Conservation (phyloP, 2,329 filamentous ascomycete genomes). For the Trichoderma oligosporum region DNA sequence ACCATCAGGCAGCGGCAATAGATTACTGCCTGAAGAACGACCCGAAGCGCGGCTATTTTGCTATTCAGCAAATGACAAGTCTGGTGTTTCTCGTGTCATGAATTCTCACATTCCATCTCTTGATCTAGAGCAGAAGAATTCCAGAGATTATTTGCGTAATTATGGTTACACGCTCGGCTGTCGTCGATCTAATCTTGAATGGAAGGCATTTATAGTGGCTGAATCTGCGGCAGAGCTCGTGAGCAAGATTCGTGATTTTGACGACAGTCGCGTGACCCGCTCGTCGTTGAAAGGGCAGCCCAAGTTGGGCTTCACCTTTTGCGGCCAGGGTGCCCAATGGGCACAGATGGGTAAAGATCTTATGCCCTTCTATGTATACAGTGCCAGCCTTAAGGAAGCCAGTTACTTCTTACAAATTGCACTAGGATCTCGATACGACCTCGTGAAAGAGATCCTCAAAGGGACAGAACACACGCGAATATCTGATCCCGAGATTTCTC, state of each 20-base stretch:
- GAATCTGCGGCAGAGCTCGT: conserved; percentile 33
- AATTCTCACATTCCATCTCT: conserved; percentile 35
- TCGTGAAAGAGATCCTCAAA: conserved; percentile 37
- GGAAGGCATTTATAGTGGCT: conserved; percentile 40
- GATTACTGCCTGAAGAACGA: neutral
- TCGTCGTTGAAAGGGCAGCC: conserved; percentile 28
- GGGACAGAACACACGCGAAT: conserved; percentile 28
- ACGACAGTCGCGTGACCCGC: conserved; percentile 24
- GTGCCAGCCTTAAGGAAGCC: conserved; percentile 36
- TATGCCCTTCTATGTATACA: conserved; percentile 41
- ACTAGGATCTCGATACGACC: conserved; percentile 33
- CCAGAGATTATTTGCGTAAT: conserved; percentile 32
- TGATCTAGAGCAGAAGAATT: conserved; percentile 14
- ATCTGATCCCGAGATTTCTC: conserved; percentile 36
- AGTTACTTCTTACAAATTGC: conserved; percentile 29
- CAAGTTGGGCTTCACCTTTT: conserved; percentile 41
- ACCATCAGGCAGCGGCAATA: neutral
- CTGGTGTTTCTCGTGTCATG: conserved; percentile 37
- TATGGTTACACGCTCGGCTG: conserved; percentile 46
- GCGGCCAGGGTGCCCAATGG: conserved; percentile 44
- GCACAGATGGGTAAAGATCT: conserved; percentile 42
- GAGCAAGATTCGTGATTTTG: conserved; percentile 26
- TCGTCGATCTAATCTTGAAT: conserved; percentile 44
- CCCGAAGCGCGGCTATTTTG: conserved; percentile 37
- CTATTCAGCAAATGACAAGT: conserved; percentile 44